phyloP scores from a whole-genome alignment of 345 rosid genomes.

The Zanthoxylum bungeanum region DNA sequence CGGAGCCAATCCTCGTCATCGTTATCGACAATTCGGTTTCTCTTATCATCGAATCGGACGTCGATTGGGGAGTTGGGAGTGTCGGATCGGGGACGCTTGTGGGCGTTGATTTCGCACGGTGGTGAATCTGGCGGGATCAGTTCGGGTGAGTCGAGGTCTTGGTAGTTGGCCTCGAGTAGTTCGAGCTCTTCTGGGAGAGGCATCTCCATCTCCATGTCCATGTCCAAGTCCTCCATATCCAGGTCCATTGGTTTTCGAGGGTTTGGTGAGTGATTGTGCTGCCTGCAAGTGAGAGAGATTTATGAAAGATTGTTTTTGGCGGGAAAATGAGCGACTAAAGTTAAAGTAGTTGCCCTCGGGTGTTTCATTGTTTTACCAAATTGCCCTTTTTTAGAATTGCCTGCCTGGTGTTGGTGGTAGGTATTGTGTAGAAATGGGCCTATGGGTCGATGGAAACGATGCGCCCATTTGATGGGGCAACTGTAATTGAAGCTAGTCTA shows the following conservation, averaged over 20 bases:
- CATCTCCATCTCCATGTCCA: conserved; percentile 44
- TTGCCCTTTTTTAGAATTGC: neutral
- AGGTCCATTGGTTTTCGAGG: neutral
- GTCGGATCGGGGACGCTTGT: conserved; percentile 49
- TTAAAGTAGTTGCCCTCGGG: no score
- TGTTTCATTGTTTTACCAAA: neutral
- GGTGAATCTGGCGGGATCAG: conserved; percentile 24
- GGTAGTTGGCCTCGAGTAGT: conserved; percentile 70
- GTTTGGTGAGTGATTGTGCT: neutral
- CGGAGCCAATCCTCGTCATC: conserved; percentile 66
- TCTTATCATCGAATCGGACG: conserved; percentile 42
- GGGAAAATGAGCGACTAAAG: neutral
- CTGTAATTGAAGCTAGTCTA: no score
- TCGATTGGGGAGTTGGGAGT: conserved; percentile 22
- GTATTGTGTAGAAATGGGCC: no score
- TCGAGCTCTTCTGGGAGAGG: conserved; percentile 90
- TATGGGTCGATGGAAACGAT: no score
- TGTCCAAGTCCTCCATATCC: neutral
- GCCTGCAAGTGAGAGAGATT: neutral
- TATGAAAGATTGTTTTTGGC: conserved; percentile 3
- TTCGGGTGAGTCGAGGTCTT: conserved; percentile 35
- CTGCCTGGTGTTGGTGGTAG: no score
- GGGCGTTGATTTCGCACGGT: conserved; percentile 25
- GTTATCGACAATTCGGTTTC: conserved; percentile 34
- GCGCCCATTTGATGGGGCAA: no score